A percentile compares a stretch with the other conserved stretches of the same genome.
phyloP scores from a whole-genome alignment of 2,329 filamentous ascomycete genomes.

The Lizonia empirigonia region DNA sequence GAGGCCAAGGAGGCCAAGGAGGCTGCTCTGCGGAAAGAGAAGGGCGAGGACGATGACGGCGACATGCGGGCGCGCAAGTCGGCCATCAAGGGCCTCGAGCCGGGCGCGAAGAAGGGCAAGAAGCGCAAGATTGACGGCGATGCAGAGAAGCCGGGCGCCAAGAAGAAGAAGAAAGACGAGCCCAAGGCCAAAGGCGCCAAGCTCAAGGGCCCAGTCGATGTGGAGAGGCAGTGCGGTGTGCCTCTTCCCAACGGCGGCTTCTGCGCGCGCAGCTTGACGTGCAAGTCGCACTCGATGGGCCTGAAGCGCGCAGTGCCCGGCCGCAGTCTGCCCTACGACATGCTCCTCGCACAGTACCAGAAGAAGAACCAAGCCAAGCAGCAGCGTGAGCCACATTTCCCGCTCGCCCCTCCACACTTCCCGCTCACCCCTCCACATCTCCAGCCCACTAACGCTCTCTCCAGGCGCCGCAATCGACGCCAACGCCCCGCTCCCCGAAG shows the following conservation, averaged over 20 bases:
- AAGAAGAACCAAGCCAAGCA: conserved; percentile 99
- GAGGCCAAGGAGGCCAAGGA: conserved; percentile 66
- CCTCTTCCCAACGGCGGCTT: conserved; percentile 81
- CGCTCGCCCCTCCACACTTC: too few relatives aligned
- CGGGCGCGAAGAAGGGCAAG: conserved; percentile 52
- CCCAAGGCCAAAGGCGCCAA: conserved; percentile 82
- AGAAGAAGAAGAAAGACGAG: conserved; percentile 95
- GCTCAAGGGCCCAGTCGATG: conserved; percentile 89
- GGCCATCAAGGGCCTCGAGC: conserved; percentile 49
- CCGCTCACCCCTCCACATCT: too few relatives aligned
- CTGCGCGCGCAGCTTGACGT: conserved; percentile 86
- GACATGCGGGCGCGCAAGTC: conserved; percentile 50
- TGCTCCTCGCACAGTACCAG: conserved; percentile 71
- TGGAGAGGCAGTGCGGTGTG: conserved; percentile 92
- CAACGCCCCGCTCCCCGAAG: conserved; percentile 86
- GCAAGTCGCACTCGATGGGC: conserved; percentile 95
- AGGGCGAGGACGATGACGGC: conserved; percentile 52
- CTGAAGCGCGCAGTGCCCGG: conserved; percentile 88
- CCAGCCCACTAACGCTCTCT: conserved; percentile 17
- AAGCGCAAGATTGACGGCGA: conserved; percentile 60
- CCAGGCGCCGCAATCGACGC: conserved; percentile 91
- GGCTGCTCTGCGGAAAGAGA: conserved; percentile 55
- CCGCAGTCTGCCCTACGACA: conserved; percentile 86
- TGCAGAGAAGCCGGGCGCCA: conserved; percentile 77
- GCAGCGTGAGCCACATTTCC: conserved; percentile 75